Evolutionary conservation across 2,329 filamentous ascomycete species (phyloP), one percentile per base, ranked within the genome.

Genomic region (Beauveria sp.): DNA sequence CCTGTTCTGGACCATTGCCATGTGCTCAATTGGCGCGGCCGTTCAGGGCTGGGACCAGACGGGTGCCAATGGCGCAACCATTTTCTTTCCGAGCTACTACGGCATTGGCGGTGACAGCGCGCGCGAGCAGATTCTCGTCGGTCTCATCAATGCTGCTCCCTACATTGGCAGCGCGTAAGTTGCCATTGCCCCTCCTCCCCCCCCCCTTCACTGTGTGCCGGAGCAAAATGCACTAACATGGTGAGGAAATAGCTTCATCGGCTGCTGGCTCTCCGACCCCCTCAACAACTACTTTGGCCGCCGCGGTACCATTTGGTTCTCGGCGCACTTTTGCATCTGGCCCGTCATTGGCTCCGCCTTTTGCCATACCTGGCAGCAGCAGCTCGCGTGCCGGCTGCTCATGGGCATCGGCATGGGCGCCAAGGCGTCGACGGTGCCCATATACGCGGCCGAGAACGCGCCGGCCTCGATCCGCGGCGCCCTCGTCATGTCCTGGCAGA

Each of bases 401-500:
- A 81, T 93, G 64, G 91, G 91, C 10, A 83, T 95, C 51, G 89
- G 88, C 1, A 91, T 93, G 77, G 89, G 89, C 30, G 81, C 87
- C 22, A 92, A 92, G 70, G 85, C 86, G n/a, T 84, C 85, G 0
- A 87, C 84, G 9, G 87, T 91, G 1, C 89, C 90, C 0, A 86
- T 93, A 28, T 93, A 90, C 67, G 86, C 87, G 0, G 89, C 89
- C 3, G 89, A 93, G 72, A 89, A 85, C 61, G 83, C 86, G 0
- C 89, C 89, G 0, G 85, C 88, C 1, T 72, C 79, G 2, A 87
- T 91, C 60, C 84, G 89, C 70, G 88, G 89, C 65, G 89, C 87
- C 7, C 78, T 95, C 22, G 89, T 93, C 65, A 93, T 93, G 89
- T 86, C 86, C 64, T 93, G 90, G 89, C 76, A 93, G 74, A 77